Evolutionary conservation across 148 eudicot species (phyloP).

Genomic region (Rhododendron ferrugineum): DNA sequence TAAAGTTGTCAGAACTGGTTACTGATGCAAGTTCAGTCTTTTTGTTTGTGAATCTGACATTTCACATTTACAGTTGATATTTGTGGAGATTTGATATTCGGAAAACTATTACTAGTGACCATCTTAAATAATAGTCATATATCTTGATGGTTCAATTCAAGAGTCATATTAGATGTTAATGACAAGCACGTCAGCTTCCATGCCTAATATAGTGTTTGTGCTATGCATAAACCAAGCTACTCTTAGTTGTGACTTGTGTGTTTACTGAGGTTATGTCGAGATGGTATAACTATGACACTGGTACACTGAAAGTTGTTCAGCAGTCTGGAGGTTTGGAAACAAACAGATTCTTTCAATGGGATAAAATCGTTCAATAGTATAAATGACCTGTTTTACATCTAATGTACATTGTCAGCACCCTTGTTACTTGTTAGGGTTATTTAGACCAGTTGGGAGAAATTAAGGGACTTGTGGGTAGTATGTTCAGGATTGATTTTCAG

Average conservation of each 20-base stretch:
- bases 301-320: not conserved
- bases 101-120: not conserved
- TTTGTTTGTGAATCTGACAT: not conserved
- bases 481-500: not conserved
- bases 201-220: not conserved
- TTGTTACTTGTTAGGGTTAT: not conserved
- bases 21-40: not conserved
- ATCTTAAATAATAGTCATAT: not conserved
- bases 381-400: not conserved
- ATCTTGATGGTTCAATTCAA: not conserved
- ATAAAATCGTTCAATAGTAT: not conserved
- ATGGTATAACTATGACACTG: not conserved
- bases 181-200: not conserved
- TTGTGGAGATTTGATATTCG: not conserved
- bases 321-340: not conserved
- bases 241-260: not conserved
- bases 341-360: not conserved
- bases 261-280: not conserved
- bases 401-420: slow-evolving; percentile 2
- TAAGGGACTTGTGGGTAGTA: not conserved
- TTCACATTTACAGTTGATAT: not conserved
- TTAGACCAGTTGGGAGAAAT: not conserved
- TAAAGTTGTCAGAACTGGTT: not conserved
- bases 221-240: not conserved
- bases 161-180: not conserved